These are phyloP conservation scores for Hypomyces rosellus DNA, from an alignment of 2,329 filamentous ascomycete genomes.

Conservation along the genomic window DNA sequence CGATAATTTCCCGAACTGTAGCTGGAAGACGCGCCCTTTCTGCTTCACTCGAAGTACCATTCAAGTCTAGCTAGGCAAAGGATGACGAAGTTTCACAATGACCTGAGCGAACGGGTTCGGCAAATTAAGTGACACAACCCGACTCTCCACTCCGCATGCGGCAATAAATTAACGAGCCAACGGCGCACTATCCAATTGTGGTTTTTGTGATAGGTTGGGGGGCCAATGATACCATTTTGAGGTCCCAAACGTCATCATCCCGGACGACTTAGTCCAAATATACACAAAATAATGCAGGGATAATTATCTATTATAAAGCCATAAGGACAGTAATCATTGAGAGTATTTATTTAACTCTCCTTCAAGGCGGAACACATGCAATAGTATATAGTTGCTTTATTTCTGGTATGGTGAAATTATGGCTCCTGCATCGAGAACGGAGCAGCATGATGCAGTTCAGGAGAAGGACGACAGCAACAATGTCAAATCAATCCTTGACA, in stretches of 20 bases:
- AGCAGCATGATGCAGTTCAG: neutral
- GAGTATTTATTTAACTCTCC: neutral
- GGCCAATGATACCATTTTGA: slow-evolving; percentile 10
- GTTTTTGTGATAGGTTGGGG: neutral
- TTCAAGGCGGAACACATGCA: neutral
- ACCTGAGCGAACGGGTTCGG: too few relatives aligned
- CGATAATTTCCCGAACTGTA: too few relatives aligned
- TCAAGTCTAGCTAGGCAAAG: too few relatives aligned
- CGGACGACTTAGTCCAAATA: neutral
- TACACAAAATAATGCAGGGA: neutral
- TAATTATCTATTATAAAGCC: neutral
- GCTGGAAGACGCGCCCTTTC: too few relatives aligned
- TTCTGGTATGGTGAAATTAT: neutral
- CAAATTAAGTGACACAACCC: too few relatives aligned
- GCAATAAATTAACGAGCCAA: too few relatives aligned
- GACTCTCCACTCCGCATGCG: too few relatives aligned
- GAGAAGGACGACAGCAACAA: neutral
- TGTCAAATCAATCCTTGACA: neutral
- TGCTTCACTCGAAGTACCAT: too few relatives aligned
- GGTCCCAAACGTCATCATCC: slow-evolving; percentile 8
- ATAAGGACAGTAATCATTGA: neutral
- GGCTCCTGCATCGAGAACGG: neutral
- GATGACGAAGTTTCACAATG: too few relatives aligned
- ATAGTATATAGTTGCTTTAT: neutral
- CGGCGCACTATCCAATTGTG: too few relatives aligned